These are phyloP conservation scores for Fusarium duplospermum DNA, from an alignment of 2,329 filamentous ascomycete genomes.

Conservation along the genomic window DNA sequence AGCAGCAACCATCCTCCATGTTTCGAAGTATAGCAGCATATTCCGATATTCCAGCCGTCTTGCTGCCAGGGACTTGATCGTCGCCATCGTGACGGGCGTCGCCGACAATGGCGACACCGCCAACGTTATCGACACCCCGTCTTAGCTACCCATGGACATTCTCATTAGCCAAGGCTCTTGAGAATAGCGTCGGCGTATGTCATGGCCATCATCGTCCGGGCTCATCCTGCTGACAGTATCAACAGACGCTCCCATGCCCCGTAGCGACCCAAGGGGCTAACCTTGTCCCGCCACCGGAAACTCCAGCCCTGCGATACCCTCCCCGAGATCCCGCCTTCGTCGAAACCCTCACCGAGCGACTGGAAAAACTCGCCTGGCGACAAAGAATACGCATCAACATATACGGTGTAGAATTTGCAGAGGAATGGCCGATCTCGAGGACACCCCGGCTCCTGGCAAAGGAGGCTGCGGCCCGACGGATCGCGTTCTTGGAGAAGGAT, in stretches of 20 bases:
- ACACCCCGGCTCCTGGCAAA: neutral
- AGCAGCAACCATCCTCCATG: neutral
- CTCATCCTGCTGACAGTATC: neutral
- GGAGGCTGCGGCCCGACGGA: neutral
- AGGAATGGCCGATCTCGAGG: neutral
- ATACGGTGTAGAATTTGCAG: neutral
- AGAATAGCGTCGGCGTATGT: neutral
- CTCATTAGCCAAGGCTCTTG: neutral
- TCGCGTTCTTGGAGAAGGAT: neutral
- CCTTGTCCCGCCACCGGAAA: neutral
- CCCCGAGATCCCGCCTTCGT: neutral
- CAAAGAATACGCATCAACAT: neutral
- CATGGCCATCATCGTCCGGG: neutral
- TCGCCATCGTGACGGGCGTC: neutral
- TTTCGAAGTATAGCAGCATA: neutral
- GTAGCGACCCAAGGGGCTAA: neutral
- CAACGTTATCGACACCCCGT: neutral
- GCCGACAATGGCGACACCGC: neutral
- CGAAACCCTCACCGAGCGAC: neutral
- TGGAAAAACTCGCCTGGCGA: neutral
- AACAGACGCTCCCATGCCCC: neutral
- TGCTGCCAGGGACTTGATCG: neutral
- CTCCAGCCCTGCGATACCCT: neutral
- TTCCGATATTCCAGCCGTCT: neutral
- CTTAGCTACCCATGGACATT: neutral